Base-by-base conservation (phyloP, 169 alveolate genomes). In the Plasmodium fragile region DNA sequence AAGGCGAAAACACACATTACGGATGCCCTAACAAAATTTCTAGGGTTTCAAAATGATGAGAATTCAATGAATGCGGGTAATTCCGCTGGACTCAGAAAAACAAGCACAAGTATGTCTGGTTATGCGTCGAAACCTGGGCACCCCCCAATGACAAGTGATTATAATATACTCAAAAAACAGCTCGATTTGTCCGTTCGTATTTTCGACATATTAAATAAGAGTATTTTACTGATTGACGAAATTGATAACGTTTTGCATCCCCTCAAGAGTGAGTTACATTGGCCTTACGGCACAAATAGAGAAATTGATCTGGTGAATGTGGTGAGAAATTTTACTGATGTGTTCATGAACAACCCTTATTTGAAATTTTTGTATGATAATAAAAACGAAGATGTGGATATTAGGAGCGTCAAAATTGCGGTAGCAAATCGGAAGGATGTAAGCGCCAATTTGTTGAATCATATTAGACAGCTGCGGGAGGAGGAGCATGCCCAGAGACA, bases 211-310 rank as follows among this genome's bases (percentile, higher is more conserved):
- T 95, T 95, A 84, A 94, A 94, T 32, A 92, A 92, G 11, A 95
- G 98, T 71, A 96, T 98, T 7, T 92, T 97, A 70, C 90, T 98
- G 69, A 96, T 98, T 92, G 99, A 98, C 92, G 99, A 98, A 91
- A 96, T 98, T 28, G 99, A 98, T 77, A 93, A 96, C 82, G 94
- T 98, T 72, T 94, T 98, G 84, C 99, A 98, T 75, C 99, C 99
- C 30, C 95, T 98, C 53, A 98, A 96, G 95, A 97, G 98, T 71
- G 99, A 98, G 83, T 95, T 98, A 81, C 99, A 97, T 78, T 98
- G 99, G 99, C 99, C 99, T 2, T 92, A 97, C 53, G 99, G 99
- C 1, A 93, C 83, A 41, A 97, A 97, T 75, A 91, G 94, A 81
- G 94, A 91, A 70, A 91, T 91, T 5, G 94, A 91, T 36, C 83